These are phyloP conservation scores for Cryptosporidium sp. DNA, from an alignment of 169 alveolate genomes.

Conservation along the genomic window DNA sequence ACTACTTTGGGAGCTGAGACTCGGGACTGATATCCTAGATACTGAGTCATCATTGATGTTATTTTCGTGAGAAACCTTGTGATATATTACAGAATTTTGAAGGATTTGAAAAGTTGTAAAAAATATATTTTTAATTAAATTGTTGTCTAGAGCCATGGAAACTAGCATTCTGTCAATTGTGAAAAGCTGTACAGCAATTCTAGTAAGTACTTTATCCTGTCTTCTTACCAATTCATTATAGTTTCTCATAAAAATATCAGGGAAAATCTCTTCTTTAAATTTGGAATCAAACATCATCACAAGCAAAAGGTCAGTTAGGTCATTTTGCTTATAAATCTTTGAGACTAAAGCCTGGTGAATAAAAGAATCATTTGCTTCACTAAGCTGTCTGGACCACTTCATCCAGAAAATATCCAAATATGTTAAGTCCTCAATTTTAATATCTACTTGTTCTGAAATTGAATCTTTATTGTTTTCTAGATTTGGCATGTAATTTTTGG, in stretches of 20 bases:
- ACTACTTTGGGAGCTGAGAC: conserved; percentile 1
- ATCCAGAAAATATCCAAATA: conserved; percentile 65
- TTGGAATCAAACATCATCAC: conserved; percentile 18
- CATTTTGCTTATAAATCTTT: conserved; percentile 36
- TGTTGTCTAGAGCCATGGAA: conserved; percentile 29
- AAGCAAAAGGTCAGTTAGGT: conserved; percentile 47
- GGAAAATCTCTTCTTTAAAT: conserved; percentile 55
- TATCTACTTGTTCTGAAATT: neutral
- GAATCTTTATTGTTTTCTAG: neutral
- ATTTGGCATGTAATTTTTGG: neutral
- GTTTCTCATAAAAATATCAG: conserved; percentile 36
- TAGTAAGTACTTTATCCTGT: conserved; percentile 59
- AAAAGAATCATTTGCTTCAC: neutral
- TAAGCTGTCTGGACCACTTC: conserved; percentile 48
- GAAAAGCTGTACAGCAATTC: conserved; percentile 69
- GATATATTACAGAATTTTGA: neutral
- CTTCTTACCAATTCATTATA: conserved; percentile 42
- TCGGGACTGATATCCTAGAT: neutral
- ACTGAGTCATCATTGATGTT: neutral
- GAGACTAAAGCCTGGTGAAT: neutral
- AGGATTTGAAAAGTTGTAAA: conserved; percentile 61
- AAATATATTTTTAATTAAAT: conserved; percentile 33
- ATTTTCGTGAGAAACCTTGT: neutral
- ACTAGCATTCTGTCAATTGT: conserved; percentile 53
- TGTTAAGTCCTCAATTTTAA: conserved; percentile 16